Base-by-base conservation (phyloP, 345 rosid genomes). In the Melaleuca alternifolia region DNA sequence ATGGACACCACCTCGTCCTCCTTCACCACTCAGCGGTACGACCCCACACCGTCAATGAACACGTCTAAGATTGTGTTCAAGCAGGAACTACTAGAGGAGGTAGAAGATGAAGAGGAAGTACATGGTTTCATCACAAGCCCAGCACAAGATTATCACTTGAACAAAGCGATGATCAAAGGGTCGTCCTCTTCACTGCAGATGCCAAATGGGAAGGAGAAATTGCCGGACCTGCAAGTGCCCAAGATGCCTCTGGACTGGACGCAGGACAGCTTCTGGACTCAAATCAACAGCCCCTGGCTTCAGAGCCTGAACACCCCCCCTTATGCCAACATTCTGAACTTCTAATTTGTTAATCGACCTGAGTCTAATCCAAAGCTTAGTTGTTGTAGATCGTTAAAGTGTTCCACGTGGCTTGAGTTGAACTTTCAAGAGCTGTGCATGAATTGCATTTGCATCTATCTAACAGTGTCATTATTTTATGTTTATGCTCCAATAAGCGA, bases 241-340 rank as follows among this genome's bases (percentile, higher is more conserved):
- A 96, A 90, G 90, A 50, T 71, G 59, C 87, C 85, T 53, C 79
- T 85, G 52, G 99, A 97, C 79, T 96, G 98, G 99, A 95, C 88
- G 79, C 92, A 92, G 79, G 99, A 97, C 88, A 88, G 65, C 37
- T 51, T 91, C 44, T 92, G 93, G 91, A 50, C 90, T 87, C 94
- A 92, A 89, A 51, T 93, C 50, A 90, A 83, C 20, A 97, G 99
- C 83, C 99, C 99, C 11, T 96, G 98, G 99, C 94, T 96, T 14
- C 99, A 91, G 86, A 85, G 91, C 83, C 92, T 93, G 83, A n/a
- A n/a, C n/a, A 94, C 94, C 84, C 93, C 92, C 46, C 82, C 83
- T 88, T 91, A 83, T 85, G 87, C 94, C 50, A 92, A 93, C 91
- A 83, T 93, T 82, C 85, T 93, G 83, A 94, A 96, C 84, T 93